Evolutionary conservation across 176 grass and related monocot species (phyloP).

Genomic region (Avena insularis): DNA sequence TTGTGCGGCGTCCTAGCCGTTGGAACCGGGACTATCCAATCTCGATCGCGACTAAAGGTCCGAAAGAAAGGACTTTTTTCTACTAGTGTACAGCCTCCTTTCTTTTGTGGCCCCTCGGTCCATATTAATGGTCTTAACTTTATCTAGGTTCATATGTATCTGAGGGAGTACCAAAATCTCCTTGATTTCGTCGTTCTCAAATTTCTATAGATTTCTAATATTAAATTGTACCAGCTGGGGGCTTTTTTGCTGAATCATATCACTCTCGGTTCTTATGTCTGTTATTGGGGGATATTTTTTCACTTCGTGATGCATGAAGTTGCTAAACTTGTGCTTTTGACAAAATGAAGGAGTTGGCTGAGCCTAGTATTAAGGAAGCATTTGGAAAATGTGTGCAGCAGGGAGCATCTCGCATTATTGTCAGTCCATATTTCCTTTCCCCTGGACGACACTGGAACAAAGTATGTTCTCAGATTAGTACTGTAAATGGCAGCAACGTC

Average conservation of each 20-base stretch:
- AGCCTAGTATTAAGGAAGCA: constrained; percentile 82
- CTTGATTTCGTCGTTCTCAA: neutral
- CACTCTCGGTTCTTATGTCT: neutral
- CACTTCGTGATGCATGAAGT: constrained; percentile 20
- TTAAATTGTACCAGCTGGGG: neutral
- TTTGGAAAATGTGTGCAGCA: constrained; percentile 80
- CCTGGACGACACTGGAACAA: constrained; percentile 89
- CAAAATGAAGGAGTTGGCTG: constrained; percentile 78
- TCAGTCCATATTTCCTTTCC: constrained; percentile 94
- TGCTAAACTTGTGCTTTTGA: constrained; percentile 23
- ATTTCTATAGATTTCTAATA: constrained; percentile 6
- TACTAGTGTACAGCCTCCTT: too few relatives aligned
- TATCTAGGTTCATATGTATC: too few relatives aligned
- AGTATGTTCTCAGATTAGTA: constrained; percentile 37
- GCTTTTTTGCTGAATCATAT: constrained; percentile 9
- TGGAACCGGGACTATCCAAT: too few relatives aligned
- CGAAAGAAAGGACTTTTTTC: too few relatives aligned
- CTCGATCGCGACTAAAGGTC: too few relatives aligned
- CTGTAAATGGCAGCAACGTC: too few relatives aligned
- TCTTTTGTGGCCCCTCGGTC: too few relatives aligned
- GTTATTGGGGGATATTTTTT: neutral
- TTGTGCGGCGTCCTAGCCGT: too few relatives aligned
- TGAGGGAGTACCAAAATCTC: neutral
- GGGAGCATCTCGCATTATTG: constrained; percentile 73
- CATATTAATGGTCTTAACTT: too few relatives aligned